Evolutionary conservation across 1,139 yeast genomes (phyloP).

Genomic region (Meyerozyma athensensis): DNA sequence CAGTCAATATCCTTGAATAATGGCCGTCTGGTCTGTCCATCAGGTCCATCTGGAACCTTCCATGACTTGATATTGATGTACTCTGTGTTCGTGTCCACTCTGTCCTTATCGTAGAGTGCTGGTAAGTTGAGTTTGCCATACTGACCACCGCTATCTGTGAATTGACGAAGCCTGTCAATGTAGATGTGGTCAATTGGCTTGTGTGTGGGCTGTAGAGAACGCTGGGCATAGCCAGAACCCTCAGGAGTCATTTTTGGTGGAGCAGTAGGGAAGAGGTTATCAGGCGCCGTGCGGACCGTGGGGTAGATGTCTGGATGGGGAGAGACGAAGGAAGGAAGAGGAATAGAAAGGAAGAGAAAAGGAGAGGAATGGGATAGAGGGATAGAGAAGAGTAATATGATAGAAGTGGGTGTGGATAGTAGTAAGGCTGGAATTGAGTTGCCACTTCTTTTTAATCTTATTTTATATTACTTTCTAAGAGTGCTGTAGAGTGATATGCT

Average conservation of each 20-base stretch:
- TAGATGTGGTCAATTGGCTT: conserved; percentile 80
- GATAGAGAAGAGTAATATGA: too few species aligned
- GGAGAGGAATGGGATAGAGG: too few species aligned
- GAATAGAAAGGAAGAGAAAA: too few species aligned
- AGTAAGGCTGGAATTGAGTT: too few species aligned
- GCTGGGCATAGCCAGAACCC: conserved; percentile 7
- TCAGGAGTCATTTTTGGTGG: background rate
- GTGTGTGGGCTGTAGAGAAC: conserved; percentile 60
- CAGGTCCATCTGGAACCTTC: conserved; percentile 53
- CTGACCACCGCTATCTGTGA: conserved; percentile 67
- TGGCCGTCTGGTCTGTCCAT: conserved; percentile 60
- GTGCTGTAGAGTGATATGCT: too few species aligned
- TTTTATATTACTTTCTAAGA: too few species aligned
- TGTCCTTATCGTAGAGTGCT: conserved; percentile 64
- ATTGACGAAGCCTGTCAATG: conserved; percentile 76
- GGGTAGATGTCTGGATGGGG: too few species aligned
- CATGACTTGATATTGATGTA: conserved; percentile 50
- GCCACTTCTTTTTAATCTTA: too few species aligned
- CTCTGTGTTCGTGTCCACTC: conserved; percentile 43
- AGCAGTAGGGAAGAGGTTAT: too few species aligned
- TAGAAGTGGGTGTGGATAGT: too few species aligned
- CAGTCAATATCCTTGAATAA: conserved; percentile 60
- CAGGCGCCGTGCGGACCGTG: background rate
- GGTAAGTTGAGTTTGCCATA: conserved; percentile 71
- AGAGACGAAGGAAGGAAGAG: too few species aligned